Evolutionary conservation across 495 filamentous ascomycete genomes (phyloP).

Genomic region (Hypomontagnella monticulosa): DNA sequence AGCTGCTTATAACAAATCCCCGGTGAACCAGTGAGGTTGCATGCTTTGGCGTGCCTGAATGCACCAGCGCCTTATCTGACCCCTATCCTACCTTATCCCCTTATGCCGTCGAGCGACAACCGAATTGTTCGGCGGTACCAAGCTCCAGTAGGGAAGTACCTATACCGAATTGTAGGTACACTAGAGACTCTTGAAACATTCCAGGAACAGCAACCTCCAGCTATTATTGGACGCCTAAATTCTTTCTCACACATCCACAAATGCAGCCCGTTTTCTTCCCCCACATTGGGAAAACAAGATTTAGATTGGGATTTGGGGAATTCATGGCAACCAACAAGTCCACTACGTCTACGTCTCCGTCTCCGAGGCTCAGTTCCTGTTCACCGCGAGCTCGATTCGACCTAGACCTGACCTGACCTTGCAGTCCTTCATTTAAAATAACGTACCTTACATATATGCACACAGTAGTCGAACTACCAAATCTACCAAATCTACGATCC

Average conservation of each 20-base stretch:
- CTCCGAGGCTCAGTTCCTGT: not conserved
- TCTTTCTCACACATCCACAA: conserved; percentile 20
- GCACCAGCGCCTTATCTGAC: conserved; percentile 24
- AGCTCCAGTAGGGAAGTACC: no score
- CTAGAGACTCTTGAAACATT: conserved; percentile 40
- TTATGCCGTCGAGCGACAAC: conserved; percentile 10
- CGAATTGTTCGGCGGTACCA: conserved; percentile 5
- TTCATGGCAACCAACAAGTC: conserved; percentile 13
- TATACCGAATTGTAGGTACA: no score
- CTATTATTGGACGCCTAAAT: conserved; percentile 41
- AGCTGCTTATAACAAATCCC: conserved; percentile 24
- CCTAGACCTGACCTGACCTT: conserved; percentile 26
- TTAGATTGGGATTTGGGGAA: conserved; percentile 24
- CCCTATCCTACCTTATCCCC: no score
- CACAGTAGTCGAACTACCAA: conserved; percentile 2
- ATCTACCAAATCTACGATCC: not conserved
- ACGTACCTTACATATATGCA: no score
- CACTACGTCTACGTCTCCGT: no score
- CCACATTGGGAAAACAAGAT: conserved; percentile 33
- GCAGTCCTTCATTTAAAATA: conserved; percentile 25
- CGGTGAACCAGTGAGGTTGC: conserved; percentile 21
- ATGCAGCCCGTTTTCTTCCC: conserved; percentile 11
- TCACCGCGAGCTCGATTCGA: not conserved
- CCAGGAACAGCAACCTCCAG: conserved; percentile 35
- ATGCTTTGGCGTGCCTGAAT: conserved; percentile 32